Evolutionary conservation across 192 early-diverging fungal species (phyloP).

Genomic region (Coemansia sp.): DNA sequence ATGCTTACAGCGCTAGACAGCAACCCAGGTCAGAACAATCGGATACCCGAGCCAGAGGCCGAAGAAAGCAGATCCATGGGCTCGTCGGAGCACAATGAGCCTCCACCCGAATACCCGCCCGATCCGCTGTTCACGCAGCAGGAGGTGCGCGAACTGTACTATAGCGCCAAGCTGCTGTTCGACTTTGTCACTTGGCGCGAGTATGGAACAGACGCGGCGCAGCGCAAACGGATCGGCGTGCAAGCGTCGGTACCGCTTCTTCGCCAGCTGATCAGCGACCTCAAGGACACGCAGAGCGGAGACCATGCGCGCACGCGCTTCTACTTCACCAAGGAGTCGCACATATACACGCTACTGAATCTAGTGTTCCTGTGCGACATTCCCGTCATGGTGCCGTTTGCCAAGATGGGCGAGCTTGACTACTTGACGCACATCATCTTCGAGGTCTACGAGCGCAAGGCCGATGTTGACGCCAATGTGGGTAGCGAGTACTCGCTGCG

Average conservation of each 20-base stretch:
- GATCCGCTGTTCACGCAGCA: slow-evolving; percentile 56
- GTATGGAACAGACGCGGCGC: slow-evolving; percentile 83
- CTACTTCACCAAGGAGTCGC: slow-evolving; percentile 96
- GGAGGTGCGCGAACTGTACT: slow-evolving; percentile 72
- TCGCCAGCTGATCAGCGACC: slow-evolving; percentile 75
- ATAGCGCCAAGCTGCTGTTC: slow-evolving; percentile 82
- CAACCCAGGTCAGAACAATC: not conserved
- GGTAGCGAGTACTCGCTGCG: slow-evolving; percentile 85
- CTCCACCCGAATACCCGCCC: slow-evolving; percentile 41
- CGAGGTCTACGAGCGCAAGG: slow-evolving; percentile 89
- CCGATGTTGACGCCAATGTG: slow-evolving; percentile 43
- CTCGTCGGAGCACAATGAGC: not conserved
- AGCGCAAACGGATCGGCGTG: slow-evolving; percentile 86
- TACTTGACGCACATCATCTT: slow-evolving; percentile 98
- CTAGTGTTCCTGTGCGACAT: slow-evolving; percentile 86
- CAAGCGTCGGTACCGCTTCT: slow-evolving; percentile 77
- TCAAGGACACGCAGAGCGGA: slow-evolving; percentile 41
- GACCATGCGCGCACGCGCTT: slow-evolving; percentile 63
- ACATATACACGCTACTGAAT: slow-evolving; percentile 92
- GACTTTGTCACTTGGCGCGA: slow-evolving; percentile 94
- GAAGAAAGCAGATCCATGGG: not conserved
- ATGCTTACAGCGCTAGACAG: not conserved
- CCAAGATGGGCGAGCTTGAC: slow-evolving; percentile 84
- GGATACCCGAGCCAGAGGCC: not conserved
- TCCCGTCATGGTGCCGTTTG: slow-evolving; percentile 66